Conservation (phyloP, 257 asterid species). For the Solanum pinnatisectum region DNA sequence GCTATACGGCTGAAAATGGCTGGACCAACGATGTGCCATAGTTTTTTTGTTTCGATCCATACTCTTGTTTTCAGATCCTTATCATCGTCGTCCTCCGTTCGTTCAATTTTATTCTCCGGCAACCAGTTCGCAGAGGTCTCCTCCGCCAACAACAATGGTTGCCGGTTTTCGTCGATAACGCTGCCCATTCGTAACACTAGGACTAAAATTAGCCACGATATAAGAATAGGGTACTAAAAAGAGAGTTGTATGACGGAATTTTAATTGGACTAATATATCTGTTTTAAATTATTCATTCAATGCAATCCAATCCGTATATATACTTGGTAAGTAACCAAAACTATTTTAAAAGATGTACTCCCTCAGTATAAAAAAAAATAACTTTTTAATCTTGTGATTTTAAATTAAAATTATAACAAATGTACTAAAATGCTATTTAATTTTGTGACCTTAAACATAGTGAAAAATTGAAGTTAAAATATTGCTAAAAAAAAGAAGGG, state of each 20-base stretch:
- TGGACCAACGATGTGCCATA: constrained; percentile 43
- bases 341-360: too few species aligned
- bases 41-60: constrained; percentile 21
- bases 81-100: background rate
- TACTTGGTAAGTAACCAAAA: too few species aligned
- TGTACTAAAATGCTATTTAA: too few species aligned
- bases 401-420: too few species aligned
- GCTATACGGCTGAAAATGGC: constrained; percentile 28
- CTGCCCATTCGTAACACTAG: background rate
- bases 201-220: background rate
- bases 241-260: background rate
- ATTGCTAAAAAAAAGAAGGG: too few species aligned
- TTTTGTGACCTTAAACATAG: too few species aligned
- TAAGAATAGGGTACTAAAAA: background rate
- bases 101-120: background rate
- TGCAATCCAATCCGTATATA: background rate
- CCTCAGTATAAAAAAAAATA: too few species aligned
- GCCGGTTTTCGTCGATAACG: background rate
- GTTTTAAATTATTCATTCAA: background rate
- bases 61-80: background rate
- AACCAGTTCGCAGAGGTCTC: background rate
- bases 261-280: background rate
- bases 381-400: too few species aligned
- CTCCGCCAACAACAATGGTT: background rate
- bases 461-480: too few species aligned